Evolutionary conservation across 257 asterid genomes (phyloP), one percentile per base, ranked within the genome.

Genomic region (Solanum virginianum): DNA sequence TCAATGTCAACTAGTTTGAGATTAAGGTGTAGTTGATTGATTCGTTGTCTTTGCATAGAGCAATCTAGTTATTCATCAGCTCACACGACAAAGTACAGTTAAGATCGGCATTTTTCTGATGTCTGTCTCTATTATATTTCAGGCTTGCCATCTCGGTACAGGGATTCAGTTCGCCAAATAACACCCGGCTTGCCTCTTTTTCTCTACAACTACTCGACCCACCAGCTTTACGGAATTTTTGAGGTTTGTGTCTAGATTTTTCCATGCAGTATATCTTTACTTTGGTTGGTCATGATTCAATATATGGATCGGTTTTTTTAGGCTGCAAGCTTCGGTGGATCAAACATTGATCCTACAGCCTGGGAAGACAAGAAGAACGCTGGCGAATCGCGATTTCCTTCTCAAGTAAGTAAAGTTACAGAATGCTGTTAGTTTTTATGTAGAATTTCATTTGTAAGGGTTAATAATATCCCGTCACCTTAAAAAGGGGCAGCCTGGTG

Each of bases 301-400:
- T 39, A 54, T 10, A 43, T 63, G 63, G 13, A 22, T 62, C 55
- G 8, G 10, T 79, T 79, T 13, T 32, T 84, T 29, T 89, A 95
- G 98, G 99, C 99, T 82, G 94, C 98, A 16, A 93, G 97, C 89
- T 97, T 97, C 88, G 98, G 98, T 66, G 98, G 98, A 36, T 89
- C 97, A 1, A 96, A 96, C 83, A 94, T 96, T 75, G 98, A 95
- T 85, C 98, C 99, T 70, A 74, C 94, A 5, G 99, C 99, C 80
- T 95, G 98, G 99, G 98, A 94, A 88, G 99, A 96, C 90, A 95
- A 97, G 93, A 97, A 97, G 85, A 94, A 92, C 88, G 90, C 91
- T 0, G 94, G 98, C 3, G 98, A 94, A 86, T 94, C 98, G 0
- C 96, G 99, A 10, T 95, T 95, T 86, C 98, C 99, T 36, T 98